Evolutionary conservation across 345 rosid species (phyloP), one percentile per base, ranked within the genome.

Genomic region (Linum trigynum): DNA sequence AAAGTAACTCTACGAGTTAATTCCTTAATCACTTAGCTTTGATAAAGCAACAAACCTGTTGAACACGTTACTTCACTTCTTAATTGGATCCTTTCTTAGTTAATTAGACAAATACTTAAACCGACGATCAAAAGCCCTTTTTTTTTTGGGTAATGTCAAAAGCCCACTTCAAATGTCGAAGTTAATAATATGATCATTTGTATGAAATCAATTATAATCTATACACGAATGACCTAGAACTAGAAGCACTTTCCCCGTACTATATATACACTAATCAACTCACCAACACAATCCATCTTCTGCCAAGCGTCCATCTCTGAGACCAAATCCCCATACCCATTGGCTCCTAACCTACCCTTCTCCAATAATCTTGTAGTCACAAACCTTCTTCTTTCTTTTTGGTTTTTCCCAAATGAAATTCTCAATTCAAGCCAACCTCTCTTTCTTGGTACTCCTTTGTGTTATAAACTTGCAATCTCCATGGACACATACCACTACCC

Each of bases 191-290:
- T 55, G 32, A 23, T 55, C 58, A 55, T 55, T 55, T 11, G 16
- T 55, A 15, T 55, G 58, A 55, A 55, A 55, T 11, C 12, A 6
- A 55, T 11, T 4, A 14, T 23, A 55, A 5, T 23, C 12, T 23
- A 4, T 5, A 4, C 58, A 11, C 65, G 67, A 71, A 53, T 74
- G 72, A 66, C 58, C 43, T 11, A 53, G 38, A n/a, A 7, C 43
- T 11, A 53, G 38, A n/a, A 7, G 42, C 65, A 57, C 71, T 67
- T 69, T 72, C 69, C 76, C 55, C 59, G 59, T 35, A 3, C 42
- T 45, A 48, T 82, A 82, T 79, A 77, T 67, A 77, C 42, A 74
- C 80, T 32, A 11, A 12, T 67, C 68, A 40, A 57, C 56, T 69
- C 63, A 1, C 71, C 51, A 45, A 67, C 39, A 63, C 67, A 38